Evolutionary conservation across 202 grass and related monocot species (phyloP).

Genomic region (Panicum hallii): DNA sequence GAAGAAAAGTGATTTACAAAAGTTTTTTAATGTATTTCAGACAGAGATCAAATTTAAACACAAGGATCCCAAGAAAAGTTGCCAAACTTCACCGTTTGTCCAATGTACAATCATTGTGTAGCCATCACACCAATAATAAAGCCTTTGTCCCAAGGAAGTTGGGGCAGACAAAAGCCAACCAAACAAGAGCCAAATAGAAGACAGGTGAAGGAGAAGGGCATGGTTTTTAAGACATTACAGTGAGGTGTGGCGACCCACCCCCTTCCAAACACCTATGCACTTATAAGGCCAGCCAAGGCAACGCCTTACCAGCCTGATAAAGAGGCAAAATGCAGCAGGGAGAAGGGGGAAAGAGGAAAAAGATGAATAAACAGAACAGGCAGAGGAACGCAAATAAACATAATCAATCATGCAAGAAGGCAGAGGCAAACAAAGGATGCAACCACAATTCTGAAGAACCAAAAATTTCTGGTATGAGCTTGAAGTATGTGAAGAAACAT

Average conservation of each 20-base stretch:
- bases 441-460: not conserved
- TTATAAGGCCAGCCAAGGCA: not conserved
- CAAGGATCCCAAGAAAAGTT: not conserved
- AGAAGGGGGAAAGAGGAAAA: not conserved
- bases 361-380: not conserved
- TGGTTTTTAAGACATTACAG: not conserved
- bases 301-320: not conserved
- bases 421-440: conserved; percentile 13
- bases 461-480: not conserved
- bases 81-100: not conserved
- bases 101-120: not conserved
- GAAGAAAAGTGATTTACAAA: not conserved
- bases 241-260: not conserved
- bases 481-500: conserved; percentile 22
- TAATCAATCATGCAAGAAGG: conserved; percentile 9
- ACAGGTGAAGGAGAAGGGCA: not conserved
- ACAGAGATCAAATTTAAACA: not conserved
- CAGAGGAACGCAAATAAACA: conserved; percentile 8
- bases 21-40: not conserved
- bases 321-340: not conserved
- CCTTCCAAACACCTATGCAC: not conserved
- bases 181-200: not conserved
- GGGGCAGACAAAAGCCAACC: not conserved
- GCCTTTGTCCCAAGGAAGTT: not conserved
- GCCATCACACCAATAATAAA: not conserved